Evolutionary conservation across 352 stramenopile genomes (phyloP), one percentile per base, ranked within the genome.

Genomic region (Saprolegnia parasitica): DNA sequence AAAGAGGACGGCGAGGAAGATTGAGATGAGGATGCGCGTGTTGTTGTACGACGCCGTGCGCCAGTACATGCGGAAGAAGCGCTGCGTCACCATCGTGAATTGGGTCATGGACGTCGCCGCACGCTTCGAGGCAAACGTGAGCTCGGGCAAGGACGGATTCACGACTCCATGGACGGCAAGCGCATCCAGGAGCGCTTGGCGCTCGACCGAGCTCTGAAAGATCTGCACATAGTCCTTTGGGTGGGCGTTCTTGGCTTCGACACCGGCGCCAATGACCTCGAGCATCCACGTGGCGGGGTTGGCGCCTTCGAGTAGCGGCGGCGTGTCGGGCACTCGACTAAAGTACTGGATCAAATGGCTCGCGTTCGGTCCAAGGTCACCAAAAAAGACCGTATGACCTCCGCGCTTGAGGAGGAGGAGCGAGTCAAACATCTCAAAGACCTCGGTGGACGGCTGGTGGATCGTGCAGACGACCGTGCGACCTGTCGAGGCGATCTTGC

Each of bases 391-490:
- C 5, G 73, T 76, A 21, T 71, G 71, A 2, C 84, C 83, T 8
- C 83, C 83, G 13, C 76, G 73, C 47, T 86, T 72, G 15, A 97
- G 76, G 6, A 97, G 66, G 56, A 96, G 77, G 8, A 96, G 60
- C 39, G 81, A 82, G 72, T 97, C 87, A 68, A 97, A 96, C 32
- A 89, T 80, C n/a, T 83, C 81, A 37, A 97, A 97, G 6, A 97
- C 84, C 56, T 96, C 85, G 4, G 80, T 87, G n/a, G 78, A 85
- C 18, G 92, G 92, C 73, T 98, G 92, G 71, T 98, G 92, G 73
- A 98, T 98, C 8, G 90, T 97, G 61, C 93, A 96, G 0, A 97
- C 76, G 35, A 98, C 80, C 5, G 84, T 93, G 20, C 81, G 73
- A 0, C 89, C 88, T 4, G 80, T 80, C 56, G 76, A 70, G 13